Percentiles rank a stretch among this genome's conserved stretches.
Evolutionary conservation across 2,329 filamentous ascomycete species (phyloP).

Genomic region (Lojkania enalia): DNA sequence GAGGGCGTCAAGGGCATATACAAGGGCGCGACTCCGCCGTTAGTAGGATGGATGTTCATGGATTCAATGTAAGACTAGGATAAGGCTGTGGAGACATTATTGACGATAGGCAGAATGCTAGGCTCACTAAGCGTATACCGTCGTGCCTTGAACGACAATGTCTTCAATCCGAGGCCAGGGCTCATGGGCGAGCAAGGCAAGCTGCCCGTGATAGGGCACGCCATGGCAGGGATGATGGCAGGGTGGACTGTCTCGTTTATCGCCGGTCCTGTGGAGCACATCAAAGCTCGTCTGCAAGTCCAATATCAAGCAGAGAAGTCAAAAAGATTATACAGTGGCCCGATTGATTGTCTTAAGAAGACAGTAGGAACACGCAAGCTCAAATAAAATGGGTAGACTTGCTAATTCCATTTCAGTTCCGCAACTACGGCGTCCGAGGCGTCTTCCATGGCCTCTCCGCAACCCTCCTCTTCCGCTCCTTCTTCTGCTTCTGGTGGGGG

Average conservation of each 20-base stretch:
- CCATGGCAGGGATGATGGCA: conserved; percentile 82
- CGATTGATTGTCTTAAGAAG: conserved; percentile 79
- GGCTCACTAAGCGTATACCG: conserved; percentile 91
- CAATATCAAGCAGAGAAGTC: conserved; percentile 84
- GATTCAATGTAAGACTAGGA: conserved; percentile 63
- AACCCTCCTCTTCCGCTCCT: conserved; percentile 84
- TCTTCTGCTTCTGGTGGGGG: conserved; percentile 99
- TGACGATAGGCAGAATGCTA: conserved; percentile 64
- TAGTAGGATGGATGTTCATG: conserved; percentile 99
- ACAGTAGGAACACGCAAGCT: conserved; percentile 50
- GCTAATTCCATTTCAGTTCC: conserved; percentile 38
- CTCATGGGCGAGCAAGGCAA: conserved; percentile 48
- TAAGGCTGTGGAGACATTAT: neutral
- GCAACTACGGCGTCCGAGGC: conserved; percentile 72
- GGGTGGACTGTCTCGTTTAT: conserved; percentile 91
- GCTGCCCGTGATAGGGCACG: conserved; percentile 79
- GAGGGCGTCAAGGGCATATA: conserved; percentile 87
- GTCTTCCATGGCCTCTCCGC: conserved; percentile 84
- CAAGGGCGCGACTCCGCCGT: conserved; percentile 89
- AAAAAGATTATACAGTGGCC: conserved; percentile 79
- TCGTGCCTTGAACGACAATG: conserved; percentile 74
- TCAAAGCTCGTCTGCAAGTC: conserved; percentile 91
- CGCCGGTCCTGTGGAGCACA: conserved; percentile 89
- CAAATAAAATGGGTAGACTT: neutral
- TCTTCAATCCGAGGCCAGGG: conserved; percentile 65